Evolutionary conservation across 2,329 filamentous ascomycete species (phyloP).

Genomic region (Cadophora gregata): DNA sequence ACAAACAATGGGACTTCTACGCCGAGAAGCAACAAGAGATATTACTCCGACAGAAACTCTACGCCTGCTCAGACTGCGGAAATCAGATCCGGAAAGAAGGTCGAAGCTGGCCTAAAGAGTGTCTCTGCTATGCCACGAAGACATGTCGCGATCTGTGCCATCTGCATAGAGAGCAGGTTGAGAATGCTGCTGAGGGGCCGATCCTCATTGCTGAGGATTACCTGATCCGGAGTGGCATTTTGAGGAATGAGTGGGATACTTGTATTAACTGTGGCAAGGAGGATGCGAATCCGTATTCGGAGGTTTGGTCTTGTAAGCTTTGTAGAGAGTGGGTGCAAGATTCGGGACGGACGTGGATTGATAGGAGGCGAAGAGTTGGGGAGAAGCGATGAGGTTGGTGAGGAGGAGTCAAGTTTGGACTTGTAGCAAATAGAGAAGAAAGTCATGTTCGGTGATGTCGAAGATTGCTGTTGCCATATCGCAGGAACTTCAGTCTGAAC

Average conservation of each 20-base stretch:
- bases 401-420: not conserved
- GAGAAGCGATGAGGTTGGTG: not conserved
- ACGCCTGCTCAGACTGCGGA: not conserved
- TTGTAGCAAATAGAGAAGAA: too few relatives aligned
- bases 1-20: not conserved
- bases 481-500: too few relatives aligned
- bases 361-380: not conserved
- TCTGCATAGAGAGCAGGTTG: not conserved
- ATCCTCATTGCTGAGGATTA: constrained; percentile 1
- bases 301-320: constrained; percentile 19
- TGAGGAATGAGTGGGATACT: not conserved
- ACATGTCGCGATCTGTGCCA: not conserved
- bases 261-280: not conserved
- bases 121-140: constrained; percentile 2
- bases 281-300: not conserved
- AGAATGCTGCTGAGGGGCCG: not conserved
- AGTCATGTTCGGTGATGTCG: too few relatives aligned
- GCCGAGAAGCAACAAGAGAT: not conserved
- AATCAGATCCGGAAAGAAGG: not conserved
- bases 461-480: too few relatives aligned
- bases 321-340: constrained; percentile 17
- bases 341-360: not conserved
- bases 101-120: constrained; percentile 4
- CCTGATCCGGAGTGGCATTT: not conserved
- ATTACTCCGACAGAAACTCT: not conserved